Evolutionary conservation across 1,284 basidiomycete genomes (phyloP), one percentile per base, ranked within the genome.

Genomic region (Kalmanozyma brasiliensis): DNA sequence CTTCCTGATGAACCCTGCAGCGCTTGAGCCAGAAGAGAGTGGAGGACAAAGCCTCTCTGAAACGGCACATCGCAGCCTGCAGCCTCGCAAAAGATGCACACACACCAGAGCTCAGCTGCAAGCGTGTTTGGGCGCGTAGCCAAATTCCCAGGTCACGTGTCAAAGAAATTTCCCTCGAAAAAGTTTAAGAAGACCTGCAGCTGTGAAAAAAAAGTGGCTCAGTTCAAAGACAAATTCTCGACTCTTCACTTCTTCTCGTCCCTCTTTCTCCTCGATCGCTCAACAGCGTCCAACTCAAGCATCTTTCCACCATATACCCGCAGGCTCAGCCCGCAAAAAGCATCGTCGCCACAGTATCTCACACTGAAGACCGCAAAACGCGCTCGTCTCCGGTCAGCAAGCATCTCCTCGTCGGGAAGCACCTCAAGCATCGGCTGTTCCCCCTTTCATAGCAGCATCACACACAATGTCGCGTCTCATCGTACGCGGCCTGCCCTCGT

Each of bases 401-500:
- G 22, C 40, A 49, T 24, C 33, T 20, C 30, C 5, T 30, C 33
- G 13, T 43, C 40, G 29, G 40, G 14, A 17, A 19, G 30, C 29
- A 22, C 24, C 23, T 22, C 24, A 13, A 13, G 22, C 6, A 42
- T 23, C 26, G 3, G 24, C 33, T n/a, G 16, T 32, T 24, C 17
- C 37, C 19, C 17, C 26, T 34, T 37, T 33, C 40, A 13, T 23
- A n/a, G 20, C 40, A 16, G 9, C 29, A 40, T 26, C 23, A 2
- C 29, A 20, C 43, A 58, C 4, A 47, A 79, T 76, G 92, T 95
- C 94, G 14, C 91, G 95, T 43, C 87, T 98, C 41, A 91, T 98
- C 53, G 86, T 97, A 44, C 93, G 93, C 77, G 93, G 93, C 76
- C 84, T 98, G 1, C 94, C 94, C 0, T 79, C 88, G 0, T 90